Conservation (phyloP, 2,329 filamentous ascomycete species). For the Parasarocladium wereldwijsianum region DNA sequence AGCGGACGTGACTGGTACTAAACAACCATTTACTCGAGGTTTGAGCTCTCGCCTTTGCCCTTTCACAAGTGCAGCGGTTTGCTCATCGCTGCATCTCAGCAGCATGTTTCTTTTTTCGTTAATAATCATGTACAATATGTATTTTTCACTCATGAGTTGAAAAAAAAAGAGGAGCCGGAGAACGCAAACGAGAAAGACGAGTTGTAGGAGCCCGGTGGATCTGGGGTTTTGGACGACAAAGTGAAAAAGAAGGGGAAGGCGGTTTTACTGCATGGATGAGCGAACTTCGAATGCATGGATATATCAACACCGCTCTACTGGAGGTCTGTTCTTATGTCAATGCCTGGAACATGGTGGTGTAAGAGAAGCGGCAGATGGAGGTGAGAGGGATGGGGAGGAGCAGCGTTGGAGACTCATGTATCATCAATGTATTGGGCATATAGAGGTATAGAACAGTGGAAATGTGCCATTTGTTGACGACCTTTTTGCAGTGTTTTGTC, state of each 20-base stretch:
- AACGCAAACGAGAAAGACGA: conserved; percentile 1
- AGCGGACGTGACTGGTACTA: conserved; percentile 75
- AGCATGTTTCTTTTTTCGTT: no score
- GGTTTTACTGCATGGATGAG: background rate
- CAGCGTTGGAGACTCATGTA: no score
- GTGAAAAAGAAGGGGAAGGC: background rate
- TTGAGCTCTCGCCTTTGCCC: background rate
- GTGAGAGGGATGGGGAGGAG: no score
- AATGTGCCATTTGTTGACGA: no score
- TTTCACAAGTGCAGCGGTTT: background rate
- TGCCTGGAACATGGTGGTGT: no score
- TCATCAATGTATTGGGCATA: no score
- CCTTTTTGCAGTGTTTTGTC: no score
- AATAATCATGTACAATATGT: conserved; percentile 4
- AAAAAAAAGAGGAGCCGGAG: conserved; percentile 2
- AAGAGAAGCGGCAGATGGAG: no score
- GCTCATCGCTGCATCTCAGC: no score
- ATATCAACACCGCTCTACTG: background rate
- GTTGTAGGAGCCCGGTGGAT: no score
- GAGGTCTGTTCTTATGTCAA: background rate
- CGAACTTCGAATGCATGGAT: background rate
- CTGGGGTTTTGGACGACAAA: conserved; percentile 5
- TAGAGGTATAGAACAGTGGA: no score
- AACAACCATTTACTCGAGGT: conserved; percentile 7
- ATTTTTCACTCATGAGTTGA: background rate